Conservation (phyloP, 2,329 filamentous ascomycete genomes). For the Gyromitra esculenta region DNA sequence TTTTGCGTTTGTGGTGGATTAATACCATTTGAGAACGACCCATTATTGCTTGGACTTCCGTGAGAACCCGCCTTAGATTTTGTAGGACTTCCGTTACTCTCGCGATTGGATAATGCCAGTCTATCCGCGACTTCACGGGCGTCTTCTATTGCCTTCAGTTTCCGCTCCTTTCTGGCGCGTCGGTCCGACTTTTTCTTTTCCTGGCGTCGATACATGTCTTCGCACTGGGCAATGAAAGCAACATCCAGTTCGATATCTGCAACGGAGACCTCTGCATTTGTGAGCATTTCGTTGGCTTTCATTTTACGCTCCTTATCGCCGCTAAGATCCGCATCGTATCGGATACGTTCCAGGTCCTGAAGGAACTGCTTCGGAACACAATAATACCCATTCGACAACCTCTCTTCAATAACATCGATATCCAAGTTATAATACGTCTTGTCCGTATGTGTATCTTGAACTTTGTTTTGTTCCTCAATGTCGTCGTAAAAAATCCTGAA, state of each 20-base stretch:
- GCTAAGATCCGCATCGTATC: slow-evolving; percentile 81
- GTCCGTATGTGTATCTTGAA: slow-evolving; percentile 77
- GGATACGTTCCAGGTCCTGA: slow-evolving; percentile 83
- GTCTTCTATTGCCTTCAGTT: slow-evolving; percentile 43
- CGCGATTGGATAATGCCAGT: slow-evolving; percentile 37
- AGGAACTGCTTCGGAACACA: slow-evolving; percentile 89
- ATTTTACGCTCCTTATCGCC: slow-evolving; percentile 85
- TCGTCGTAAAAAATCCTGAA: slow-evolving; percentile 83
- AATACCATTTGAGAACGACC: slow-evolving; percentile 38
- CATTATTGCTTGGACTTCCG: slow-evolving; percentile 42
- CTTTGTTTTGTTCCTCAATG: slow-evolving; percentile 77
- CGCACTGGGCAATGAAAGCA: slow-evolving; percentile 75
- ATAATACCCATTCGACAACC: slow-evolving; percentile 97
- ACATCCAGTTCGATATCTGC: slow-evolving; percentile 76
- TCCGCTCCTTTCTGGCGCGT: slow-evolving; percentile 44
- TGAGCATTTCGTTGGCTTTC: slow-evolving; percentile 88
- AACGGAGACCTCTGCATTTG: slow-evolving; percentile 95
- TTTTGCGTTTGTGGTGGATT: slow-evolving; percentile 12
- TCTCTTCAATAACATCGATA: slow-evolving; percentile 89
- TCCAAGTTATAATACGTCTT: slow-evolving; percentile 97
- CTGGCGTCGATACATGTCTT: slow-evolving; percentile 80
- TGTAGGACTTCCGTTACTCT: slow-evolving; percentile 36
- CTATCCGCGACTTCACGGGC: slow-evolving; percentile 37
- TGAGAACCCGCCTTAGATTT: slow-evolving; percentile 39
- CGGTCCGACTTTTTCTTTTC: slow-evolving; percentile 65